A percentile compares a stretch with the other conserved stretches of the same genome.
phyloP scores from a whole-genome alignment of 2,329 filamentous ascomycete species.

The Ophiosphaerella herpotricha region DNA sequence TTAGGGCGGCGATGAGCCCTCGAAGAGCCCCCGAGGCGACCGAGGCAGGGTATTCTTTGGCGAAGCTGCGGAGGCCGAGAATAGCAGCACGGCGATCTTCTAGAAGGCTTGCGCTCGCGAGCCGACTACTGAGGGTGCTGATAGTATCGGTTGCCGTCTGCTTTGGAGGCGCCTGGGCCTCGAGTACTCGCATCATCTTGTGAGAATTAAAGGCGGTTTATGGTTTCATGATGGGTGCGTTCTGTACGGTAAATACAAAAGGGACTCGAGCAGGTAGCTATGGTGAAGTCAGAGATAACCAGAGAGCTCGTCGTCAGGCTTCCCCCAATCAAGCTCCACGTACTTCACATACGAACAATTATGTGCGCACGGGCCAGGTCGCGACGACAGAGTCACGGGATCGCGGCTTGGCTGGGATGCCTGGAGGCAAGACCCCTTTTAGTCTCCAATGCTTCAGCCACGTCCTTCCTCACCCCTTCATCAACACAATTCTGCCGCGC shows the following conservation, averaged over 20 bases:
- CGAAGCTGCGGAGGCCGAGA: conserved; percentile 89
- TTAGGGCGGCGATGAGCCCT: conserved; percentile 81
- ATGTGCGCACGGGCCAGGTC: conserved; percentile 13
- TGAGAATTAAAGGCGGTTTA: conserved; percentile 13
- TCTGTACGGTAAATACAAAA: too few relatives aligned
- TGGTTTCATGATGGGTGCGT: conserved; percentile 18
- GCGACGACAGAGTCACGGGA: conserved; percentile 23
- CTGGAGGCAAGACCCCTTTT: conserved; percentile 9
- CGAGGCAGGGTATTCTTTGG: conserved; percentile 93
- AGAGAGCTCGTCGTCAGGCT: neutral
- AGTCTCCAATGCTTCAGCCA: conserved; percentile 3
- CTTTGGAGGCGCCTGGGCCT: conserved; percentile 81
- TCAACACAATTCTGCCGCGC: conserved; percentile 2
- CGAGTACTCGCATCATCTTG: conserved; percentile 60
- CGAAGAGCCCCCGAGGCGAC: conserved; percentile 92
- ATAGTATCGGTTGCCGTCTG: conserved; percentile 97
- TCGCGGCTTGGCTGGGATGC: conserved; percentile 20
- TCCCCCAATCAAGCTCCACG: conserved; percentile 17
- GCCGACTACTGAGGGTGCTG: conserved; percentile 81
- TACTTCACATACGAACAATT: conserved; percentile 14
- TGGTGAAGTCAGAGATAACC: neutral
- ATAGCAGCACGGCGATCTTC: conserved; percentile 95
- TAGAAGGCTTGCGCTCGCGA: conserved; percentile 86
- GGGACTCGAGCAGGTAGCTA: neutral
- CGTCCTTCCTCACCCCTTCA: conserved; percentile 9